These are phyloP conservation scores for Rhizopus delemar DNA, from an alignment of 371 early-diverging fungal genomes.

Conservation along the genomic window DNA sequence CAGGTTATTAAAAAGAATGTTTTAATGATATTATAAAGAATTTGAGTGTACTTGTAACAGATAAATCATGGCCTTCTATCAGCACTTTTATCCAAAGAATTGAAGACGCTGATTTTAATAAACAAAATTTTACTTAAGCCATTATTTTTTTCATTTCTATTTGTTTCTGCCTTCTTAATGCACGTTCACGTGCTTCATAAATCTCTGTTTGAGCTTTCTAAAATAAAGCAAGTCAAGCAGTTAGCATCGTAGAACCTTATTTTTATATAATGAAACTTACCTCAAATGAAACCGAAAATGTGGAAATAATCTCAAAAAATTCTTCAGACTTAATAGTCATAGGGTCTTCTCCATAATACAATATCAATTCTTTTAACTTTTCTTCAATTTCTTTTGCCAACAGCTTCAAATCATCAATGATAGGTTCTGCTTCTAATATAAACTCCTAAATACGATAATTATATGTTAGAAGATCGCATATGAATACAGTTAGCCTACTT, in stretches of 20 bases:
- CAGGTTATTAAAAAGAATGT: too few species aligned
- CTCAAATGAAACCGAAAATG: slow-evolving; percentile 44
- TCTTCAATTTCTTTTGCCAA: slow-evolving; percentile 56
- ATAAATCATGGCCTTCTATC: too few species aligned
- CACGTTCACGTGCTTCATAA: slow-evolving; percentile 34
- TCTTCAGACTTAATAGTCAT: slow-evolving; percentile 78
- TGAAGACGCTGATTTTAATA: too few species aligned
- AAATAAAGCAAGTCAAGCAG: neutral
- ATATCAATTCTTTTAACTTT: slow-evolving; percentile 60
- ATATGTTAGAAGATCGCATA: too few species aligned
- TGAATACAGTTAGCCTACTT: slow-evolving; percentile 6
- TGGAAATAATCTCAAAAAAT: slow-evolving; percentile 70
- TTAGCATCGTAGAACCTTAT: neutral
- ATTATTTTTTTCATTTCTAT: slow-evolving; percentile 22
- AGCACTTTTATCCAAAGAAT: too few species aligned
- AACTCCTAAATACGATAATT: slow-evolving; percentile 32
- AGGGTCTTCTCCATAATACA: slow-evolving; percentile 84
- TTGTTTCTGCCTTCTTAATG: slow-evolving; percentile 26
- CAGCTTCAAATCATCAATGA: slow-evolving; percentile 33
- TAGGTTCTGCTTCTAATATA: slow-evolving; percentile 43
- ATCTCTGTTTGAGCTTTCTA: slow-evolving; percentile 33
- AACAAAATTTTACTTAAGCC: neutral
- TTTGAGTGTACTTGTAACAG: too few species aligned
- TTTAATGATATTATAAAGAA: too few species aligned
- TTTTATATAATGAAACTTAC: slow-evolving; percentile 21